Evolutionary conservation across 164 flowering plant genomes (phyloP).

Genomic region (Vitis amurensis): DNA sequence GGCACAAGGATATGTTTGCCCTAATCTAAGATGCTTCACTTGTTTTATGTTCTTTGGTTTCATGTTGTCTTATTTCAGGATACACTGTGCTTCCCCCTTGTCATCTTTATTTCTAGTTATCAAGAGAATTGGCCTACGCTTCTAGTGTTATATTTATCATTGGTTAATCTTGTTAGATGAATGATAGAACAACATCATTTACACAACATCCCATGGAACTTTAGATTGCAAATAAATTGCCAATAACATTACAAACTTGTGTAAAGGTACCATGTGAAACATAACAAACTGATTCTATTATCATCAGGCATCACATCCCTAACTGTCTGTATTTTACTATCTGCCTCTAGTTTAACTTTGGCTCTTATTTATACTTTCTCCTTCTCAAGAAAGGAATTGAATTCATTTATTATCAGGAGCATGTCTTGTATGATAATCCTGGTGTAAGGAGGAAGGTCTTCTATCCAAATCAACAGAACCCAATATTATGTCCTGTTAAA

Average conservation of each 20-base stretch:
- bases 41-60: background rate
- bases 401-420: conserved; percentile 37
- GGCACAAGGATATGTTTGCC: too few relatives aligned
- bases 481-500: conserved; percentile 54
- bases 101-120: too few relatives aligned
- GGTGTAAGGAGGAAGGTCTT: conserved; percentile 52
- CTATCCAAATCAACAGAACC: conserved; percentile 51
- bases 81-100: too few relatives aligned
- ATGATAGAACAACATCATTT: too few relatives aligned
- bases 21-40: background rate
- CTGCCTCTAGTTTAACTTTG: background rate
- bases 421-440: conserved; percentile 57
- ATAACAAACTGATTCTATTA: background rate
- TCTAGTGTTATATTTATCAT: too few relatives aligned
- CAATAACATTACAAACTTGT: too few relatives aligned
- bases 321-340: background rate
- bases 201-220: too few relatives aligned
- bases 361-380: background rate
- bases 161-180: too few relatives aligned
- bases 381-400: background rate
- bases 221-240: too few relatives aligned
- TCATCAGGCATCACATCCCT: too few relatives aligned
- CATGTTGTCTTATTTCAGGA: background rate
- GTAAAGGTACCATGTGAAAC: too few relatives aligned
- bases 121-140: too few relatives aligned